Evolutionary conservation across 345 rosid species (phyloP).

Genomic region (Euphorbia tirucalli): DNA sequence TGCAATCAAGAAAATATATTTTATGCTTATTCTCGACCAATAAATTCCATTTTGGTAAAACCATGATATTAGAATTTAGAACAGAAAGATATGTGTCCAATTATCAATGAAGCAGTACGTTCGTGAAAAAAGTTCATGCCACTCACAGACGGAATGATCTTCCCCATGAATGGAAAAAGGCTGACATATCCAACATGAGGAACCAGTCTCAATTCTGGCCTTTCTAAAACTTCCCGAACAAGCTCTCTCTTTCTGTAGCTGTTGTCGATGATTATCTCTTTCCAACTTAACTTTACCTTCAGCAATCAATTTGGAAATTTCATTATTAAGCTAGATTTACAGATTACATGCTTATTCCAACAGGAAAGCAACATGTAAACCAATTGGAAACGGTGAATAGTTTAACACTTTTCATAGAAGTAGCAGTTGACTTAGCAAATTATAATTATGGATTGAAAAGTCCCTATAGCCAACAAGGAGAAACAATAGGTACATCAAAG

Average conservation of each 20-base stretch:
- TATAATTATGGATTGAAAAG: no score
- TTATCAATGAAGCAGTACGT: neutral
- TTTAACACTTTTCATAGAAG: no score
- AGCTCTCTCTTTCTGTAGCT: slow-evolving; percentile 52
- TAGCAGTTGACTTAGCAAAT: neutral
- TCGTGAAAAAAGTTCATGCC: slow-evolving; percentile 3
- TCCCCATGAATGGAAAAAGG: slow-evolving; percentile 89
- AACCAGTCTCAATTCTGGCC: slow-evolving; percentile 66
- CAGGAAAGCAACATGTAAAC: neutral
- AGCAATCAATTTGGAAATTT: slow-evolving; percentile 11
- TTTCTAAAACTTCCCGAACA: slow-evolving; percentile 68
- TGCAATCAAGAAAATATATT: neutral
- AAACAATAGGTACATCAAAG: neutral
- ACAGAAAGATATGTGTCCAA: no score
- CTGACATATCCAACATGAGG: slow-evolving; percentile 92
- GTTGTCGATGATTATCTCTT: slow-evolving; percentile 47
- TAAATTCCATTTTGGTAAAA: neutral
- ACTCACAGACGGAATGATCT: slow-evolving; percentile 86
- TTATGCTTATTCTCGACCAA: neutral
- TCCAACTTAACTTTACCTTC: slow-evolving; percentile 77
- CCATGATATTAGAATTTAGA: neutral
- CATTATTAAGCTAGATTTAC: neutral
- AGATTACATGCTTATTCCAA: neutral
- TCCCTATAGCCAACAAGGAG: neutral
- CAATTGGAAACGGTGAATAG: neutral